Evolutionary conservation across 768 basidiomycete genomes (phyloP), one percentile per base, ranked within the genome.

Genomic region (Russula abietina): DNA sequence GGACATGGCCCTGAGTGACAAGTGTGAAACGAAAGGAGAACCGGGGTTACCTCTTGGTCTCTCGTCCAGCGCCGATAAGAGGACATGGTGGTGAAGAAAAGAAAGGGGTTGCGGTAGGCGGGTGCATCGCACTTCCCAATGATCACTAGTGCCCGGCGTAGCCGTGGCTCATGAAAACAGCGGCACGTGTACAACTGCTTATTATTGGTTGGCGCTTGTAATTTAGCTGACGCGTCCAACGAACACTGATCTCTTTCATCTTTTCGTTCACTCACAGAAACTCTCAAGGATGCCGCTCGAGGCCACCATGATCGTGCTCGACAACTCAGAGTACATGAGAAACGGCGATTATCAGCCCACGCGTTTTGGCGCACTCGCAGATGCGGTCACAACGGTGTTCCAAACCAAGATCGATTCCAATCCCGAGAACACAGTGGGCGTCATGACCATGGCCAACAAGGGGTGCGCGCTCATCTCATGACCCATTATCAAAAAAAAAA

Each of bases 391-490:
- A 60, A 84, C 87, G 60, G 81, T 98, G 69, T 94, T 97, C 74
- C 87, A 88, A 72, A 86, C 91, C 57, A 99, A 99, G 81, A 89
- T 89, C 68, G 88, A 92, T 72, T 89, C 93, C 28, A 98, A 99
- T 77, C 93, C 96, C 19, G 97, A 99, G 77, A 98, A 91, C 75
- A 93, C 93, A 12, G 95, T 98, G 46, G 97, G 97, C 5, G 78
- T 98, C 46, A 97, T 99, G 95, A 92, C 93, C 32, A 96, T 96
- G 93, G 96, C 93, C 16, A 91, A 93, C 60, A 97, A 97, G 75
- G 88, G 89, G 96, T 96, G 70, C 73, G 83, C 71, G 17, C 66
- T 30, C 30, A 9, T 19, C 17, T 3, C 49, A 14, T 30, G 28
- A 30, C 28, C 28, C 28, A 30, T 30, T 5, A 33, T 11, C 4